phyloP scores from a whole-genome alignment of 1,284 basidiomycete genomes.

The Ceratobasidium sp. region DNA sequence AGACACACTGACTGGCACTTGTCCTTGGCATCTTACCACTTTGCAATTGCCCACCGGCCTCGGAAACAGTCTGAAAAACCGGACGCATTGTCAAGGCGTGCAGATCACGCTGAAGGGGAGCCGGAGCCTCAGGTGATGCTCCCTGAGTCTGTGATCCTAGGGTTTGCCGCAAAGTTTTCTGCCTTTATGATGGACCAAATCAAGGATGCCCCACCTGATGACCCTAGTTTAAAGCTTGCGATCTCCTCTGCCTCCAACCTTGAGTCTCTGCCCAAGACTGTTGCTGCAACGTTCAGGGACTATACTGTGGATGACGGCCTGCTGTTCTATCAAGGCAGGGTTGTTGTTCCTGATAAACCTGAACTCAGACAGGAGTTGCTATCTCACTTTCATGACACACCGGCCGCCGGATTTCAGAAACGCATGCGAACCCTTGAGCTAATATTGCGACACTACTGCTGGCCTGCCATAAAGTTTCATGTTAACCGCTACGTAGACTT shows the following conservation, averaged over 20 bases:
- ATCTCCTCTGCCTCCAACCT: too few relatives aligned
- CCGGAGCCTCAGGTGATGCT: slow-evolving; percentile 11
- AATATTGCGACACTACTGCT: slow-evolving; percentile 46
- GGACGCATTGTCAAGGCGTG: slow-evolving; percentile 52
- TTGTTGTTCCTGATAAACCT: slow-evolving; percentile 49
- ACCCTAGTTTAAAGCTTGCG: too few relatives aligned
- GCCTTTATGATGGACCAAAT: not conserved
- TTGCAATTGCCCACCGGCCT: slow-evolving; percentile 51
- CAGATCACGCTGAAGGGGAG: slow-evolving; percentile 38
- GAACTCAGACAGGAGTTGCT: slow-evolving; percentile 4
- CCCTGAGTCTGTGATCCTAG: not conserved
- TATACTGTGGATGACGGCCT: slow-evolving; percentile 25
- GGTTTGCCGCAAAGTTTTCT: not conserved
- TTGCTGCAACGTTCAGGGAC: not conserved
- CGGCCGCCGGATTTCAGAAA: slow-evolving; percentile 47
- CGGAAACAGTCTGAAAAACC: slow-evolving; percentile 50
- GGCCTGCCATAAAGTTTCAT: slow-evolving; percentile 46
- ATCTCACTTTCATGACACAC: slow-evolving; percentile 42
- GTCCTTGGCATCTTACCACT: too few relatives aligned
- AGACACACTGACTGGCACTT: slow-evolving; percentile 53
- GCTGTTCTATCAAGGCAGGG: slow-evolving; percentile 11
- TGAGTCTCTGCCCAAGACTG: not conserved
- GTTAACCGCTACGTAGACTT: slow-evolving; percentile 48
- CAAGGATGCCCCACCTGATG: too few relatives aligned
- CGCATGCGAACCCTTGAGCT: slow-evolving; percentile 41